A percentile compares a stretch with the other conserved stretches of the same genome.
Evolutionary conservation across 1,139 yeast genomes (phyloP).

Genomic region (Hemisphaericaspora lyxosophila): DNA sequence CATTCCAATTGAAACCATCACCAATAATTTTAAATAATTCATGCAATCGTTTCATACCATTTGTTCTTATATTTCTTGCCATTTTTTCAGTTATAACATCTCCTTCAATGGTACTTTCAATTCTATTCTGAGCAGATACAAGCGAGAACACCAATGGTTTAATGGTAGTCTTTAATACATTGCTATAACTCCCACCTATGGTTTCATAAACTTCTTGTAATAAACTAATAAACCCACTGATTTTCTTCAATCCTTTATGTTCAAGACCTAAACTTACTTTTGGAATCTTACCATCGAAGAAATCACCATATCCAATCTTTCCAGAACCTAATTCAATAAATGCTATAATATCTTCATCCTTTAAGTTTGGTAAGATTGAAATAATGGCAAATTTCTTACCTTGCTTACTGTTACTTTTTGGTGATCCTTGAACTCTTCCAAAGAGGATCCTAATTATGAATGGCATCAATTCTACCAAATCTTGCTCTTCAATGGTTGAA

Average conservation of each 20-base stretch:
- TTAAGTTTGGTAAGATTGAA: constrained; percentile 63
- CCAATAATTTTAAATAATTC: constrained; percentile 52
- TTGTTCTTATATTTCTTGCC: constrained; percentile 57
- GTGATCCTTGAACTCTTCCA: constrained; percentile 74
- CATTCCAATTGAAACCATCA: constrained; percentile 54
- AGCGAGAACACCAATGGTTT: constrained; percentile 62
- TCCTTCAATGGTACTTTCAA: constrained; percentile 24
- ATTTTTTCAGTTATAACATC: constrained; percentile 35
- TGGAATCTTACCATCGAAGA: constrained; percentile 21
- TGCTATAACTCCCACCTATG: constrained; percentile 65
- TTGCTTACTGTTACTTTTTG: constrained; percentile 63
- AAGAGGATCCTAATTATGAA: constrained; percentile 74
- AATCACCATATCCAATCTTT: constrained; percentile 45
- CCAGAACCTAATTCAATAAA: constrained; percentile 66
- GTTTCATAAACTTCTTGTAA: constrained; percentile 61
- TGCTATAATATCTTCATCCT: constrained; percentile 50
- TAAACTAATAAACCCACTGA: constrained; percentile 72
- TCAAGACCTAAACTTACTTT: constrained; percentile 29
- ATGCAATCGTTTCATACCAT: constrained; percentile 58
- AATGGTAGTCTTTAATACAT: constrained; percentile 52
- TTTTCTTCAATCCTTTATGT: constrained; percentile 44
- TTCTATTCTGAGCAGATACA: constrained; percentile 52
- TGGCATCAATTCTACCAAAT: constrained; percentile 63
- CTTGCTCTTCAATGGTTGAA: constrained; percentile 56
- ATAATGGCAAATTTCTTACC: constrained; percentile 79